A percentile compares a stretch with the other conserved stretches of the same genome.
Conservation (phyloP, 352 stramenopile genomes). For the Pythium periplocum region DNA sequence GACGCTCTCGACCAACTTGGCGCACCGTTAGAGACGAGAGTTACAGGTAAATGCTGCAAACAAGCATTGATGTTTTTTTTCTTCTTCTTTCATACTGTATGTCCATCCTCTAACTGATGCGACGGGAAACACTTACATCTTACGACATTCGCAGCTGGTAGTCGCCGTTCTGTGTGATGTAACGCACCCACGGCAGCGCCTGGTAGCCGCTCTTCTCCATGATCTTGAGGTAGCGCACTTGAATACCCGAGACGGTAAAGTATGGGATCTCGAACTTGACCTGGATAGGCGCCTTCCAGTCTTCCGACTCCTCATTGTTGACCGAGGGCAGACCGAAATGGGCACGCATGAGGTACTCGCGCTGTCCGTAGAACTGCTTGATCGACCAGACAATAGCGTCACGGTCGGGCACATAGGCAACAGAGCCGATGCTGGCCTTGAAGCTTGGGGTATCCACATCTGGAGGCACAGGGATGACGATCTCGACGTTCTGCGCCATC, state of each 20-base stretch:
- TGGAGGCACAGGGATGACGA: constrained; percentile 98
- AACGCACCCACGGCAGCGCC: constrained; percentile 98
- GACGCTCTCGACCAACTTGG: constrained; percentile 82
- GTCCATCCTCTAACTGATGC: neutral
- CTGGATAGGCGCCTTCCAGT: constrained; percentile 89
- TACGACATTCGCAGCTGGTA: constrained; percentile 99
- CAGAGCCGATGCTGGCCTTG: constrained; percentile 96
- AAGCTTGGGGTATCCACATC: constrained; percentile 99
- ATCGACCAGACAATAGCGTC: constrained; percentile 99
- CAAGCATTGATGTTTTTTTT: no score
- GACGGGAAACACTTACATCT: constrained; percentile 10
- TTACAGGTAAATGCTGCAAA: no score
- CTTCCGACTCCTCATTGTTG: constrained; percentile 78
- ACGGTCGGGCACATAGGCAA: constrained; percentile 98
- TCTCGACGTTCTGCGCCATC: constrained; percentile 99
- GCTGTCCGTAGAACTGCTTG: constrained; percentile 98
- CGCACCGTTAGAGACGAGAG: constrained; percentile 46
- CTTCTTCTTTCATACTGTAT: no score
- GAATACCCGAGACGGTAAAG: constrained; percentile 96
- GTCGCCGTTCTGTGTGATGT: constrained; percentile 99
- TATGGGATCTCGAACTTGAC: constrained; percentile 98
- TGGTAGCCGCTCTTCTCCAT: constrained; percentile 99
- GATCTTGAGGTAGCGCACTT: constrained; percentile 99
- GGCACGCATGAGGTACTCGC: constrained; percentile 99
- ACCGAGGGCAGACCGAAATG: constrained; percentile 99